A percentile compares a stretch with the other conserved stretches of the same genome.
phyloP scores from a whole-genome alignment of 495 filamentous ascomycete genomes.

The Aspergillus sclerotioniger region DNA sequence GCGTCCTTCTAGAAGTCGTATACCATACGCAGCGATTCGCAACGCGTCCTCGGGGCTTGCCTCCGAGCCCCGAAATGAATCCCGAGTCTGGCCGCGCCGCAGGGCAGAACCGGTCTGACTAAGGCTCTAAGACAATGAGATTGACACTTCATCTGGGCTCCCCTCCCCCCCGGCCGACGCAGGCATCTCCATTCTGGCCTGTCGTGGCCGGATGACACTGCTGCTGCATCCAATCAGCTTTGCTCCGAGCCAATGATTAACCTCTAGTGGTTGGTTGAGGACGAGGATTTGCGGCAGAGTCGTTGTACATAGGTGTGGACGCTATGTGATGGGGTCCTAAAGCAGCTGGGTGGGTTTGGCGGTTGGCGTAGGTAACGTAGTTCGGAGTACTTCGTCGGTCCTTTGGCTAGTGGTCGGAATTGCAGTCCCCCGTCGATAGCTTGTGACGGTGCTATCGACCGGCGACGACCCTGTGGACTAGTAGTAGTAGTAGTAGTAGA shows the following conservation, averaged over 20 bases:
- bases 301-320: slow-evolving; percentile 9
- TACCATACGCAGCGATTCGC: too few species aligned
- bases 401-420: background rate
- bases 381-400: too few species aligned
- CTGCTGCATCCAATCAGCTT: background rate
- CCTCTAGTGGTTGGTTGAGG: background rate
- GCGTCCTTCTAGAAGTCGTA: background rate
- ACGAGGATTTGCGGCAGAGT: slow-evolving; percentile 19
- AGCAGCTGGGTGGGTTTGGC: too few species aligned
- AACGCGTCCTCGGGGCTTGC: too few species aligned
- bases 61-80: background rate
- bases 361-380: too few species aligned
- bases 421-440: background rate
- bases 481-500: too few species aligned
- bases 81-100: background rate
- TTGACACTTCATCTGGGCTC: too few species aligned
- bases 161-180: background rate
- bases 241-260: background rate
- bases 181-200: background rate
- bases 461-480: too few species aligned
- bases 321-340: background rate
- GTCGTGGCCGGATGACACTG: background rate
- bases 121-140: background rate
- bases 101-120: background rate
- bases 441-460: background rate